Base-by-base conservation (phyloP, 495 filamentous ascomycete species). In the Pseudomonodictys pantanalensis region DNA sequence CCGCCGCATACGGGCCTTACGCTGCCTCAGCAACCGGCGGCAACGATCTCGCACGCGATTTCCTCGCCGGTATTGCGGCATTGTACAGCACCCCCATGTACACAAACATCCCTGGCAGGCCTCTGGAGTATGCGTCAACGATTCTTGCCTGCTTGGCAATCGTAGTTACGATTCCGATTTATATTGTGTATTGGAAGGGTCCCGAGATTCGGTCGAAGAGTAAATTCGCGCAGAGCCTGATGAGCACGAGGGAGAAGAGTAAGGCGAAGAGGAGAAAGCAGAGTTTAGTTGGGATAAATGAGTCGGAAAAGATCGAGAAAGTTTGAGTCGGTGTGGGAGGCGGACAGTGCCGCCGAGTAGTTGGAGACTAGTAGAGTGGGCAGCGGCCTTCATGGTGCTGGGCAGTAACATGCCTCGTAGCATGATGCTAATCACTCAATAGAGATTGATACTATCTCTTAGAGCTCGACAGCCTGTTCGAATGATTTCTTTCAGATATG, bases 141-240 rank as follows among this genome's bases (percentile, higher is more conserved):
- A 62, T 79, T 17, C 71, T 80, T 10, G 77, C 67, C 0, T 73
- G 65, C 58, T 32, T 80, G 4, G 75, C 74, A 3, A 66, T 78
- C 25, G 35, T 78, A 20, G 72, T 79, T 6, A 69, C 74, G 6
- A 73, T 74, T 26, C 76, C 78, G 5, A 75, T 79, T 46, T 81
- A 77, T 59, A 69, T 79, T 8, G 77, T 80, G 50, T 81, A 79
- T 59, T 75, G 71, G 69, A 78, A 78, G 52, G 78, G 78, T 0
- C 75, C 78, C n/a, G 53, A 67, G 23, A 76, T 79, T 26, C 62
- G 78, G 20, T 67, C 60, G 30, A 74, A 65, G 67, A 78, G 75
- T 48, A 78, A 79, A 55, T 79, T 80, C 55, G 77, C 78, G 17
- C 70, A 75, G 35, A 51, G 32, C 23, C 20, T 69, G 39, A 60